Evolutionary conservation across 2,329 filamentous ascomycete genomes (phyloP), one percentile per base, ranked within the genome.

Genomic region (Furcasterigmium furcatum): DNA sequence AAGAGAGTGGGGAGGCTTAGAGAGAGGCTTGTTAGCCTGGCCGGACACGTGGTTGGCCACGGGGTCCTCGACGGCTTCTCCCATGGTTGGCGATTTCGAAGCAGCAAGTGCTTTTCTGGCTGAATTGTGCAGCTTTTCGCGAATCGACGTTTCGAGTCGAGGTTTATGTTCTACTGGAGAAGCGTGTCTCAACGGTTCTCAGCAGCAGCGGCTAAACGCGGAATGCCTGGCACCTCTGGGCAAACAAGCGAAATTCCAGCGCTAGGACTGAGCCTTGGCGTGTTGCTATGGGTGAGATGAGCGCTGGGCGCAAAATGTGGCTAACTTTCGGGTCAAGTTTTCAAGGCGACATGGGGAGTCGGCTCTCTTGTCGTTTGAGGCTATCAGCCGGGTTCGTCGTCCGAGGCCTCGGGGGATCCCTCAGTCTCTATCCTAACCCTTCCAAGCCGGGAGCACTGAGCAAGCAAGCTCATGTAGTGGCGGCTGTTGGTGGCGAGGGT

Each of bases 1-100:
- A 41, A 89, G 68, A 38, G 79, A 70, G 59, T 89, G 85, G 8
- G 85, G 81, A 13, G 84, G 84, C 27, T 71, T 67, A 9, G 79
- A 77, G 32, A 88, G 65, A 29, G 77, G 78, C 45, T 60, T 62
- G 52, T 73, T 73, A 46, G 67, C 62, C 56, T 73, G 69, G 44
- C 69, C 70, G 16, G 68, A 68, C 48, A 68, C 48, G 45, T 67
- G 65, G 44, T 54, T 47, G 40, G 50, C 50, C 44, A 50, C 43
- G 29, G 50, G 49, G 19, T 55, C 53, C 34, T 59, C 55, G 9
- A 45, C 45, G 14, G 50, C 50, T 38, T 32, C 57, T 19, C 52
- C 55, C 61, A 64, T 63, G 40, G 25, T 54, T 46, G 19, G 27
- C 21, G 16, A 14, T 41, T 10, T 40, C 34, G 18, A 27, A 30